Base-by-base conservation (phyloP, 2,329 filamentous ascomycete genomes). In the Xylaria sp. region DNA sequence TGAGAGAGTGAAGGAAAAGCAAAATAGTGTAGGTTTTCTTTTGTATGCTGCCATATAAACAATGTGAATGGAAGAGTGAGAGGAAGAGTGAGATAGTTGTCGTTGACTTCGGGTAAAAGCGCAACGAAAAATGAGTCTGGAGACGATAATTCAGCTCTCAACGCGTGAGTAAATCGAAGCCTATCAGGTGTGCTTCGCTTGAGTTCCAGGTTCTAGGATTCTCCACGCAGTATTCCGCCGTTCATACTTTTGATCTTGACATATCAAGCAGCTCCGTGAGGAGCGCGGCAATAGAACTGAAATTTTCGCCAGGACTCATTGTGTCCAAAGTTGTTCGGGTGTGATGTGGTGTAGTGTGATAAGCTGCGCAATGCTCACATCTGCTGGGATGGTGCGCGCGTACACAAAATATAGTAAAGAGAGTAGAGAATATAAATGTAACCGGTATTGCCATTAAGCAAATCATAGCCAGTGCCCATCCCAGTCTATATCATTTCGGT, bases 401-500 rank as follows among this genome's bases (percentile, higher is more conserved):
- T 63, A 54, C 20, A 31, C 61, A 66, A 66, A 69, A 57, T 71
- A 55, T 69, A 72, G 69, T 63, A 66, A 67, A 57, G 39, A 66
- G 41, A 46, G 41, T 46, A 46, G 15, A n/a, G 15, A 18, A n/a
- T 8, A 46, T 65, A 51, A 59, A 69, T 73, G 55, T 51, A 66
- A 65, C 68, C 57, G 64, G 48, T 66, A 65, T 61, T 65, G 69
- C 65, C 63, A 63, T 58, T 59, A 68, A 62, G 63, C 48, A 52
- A 62, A 67, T 63, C 71, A 59, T 58, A 59, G 67, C 71, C 50
- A 67, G 65, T 46, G 63, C 64, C 60, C 52, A 48, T 73, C 59
- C 72, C 73, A 73, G 74, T 78, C 77, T 78, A 78, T 77, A 77
- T 70, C 69, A 58, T 69, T 73, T 72, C 70, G 50, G 67, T 68